phyloP scores from a whole-genome alignment of 1,284 basidiomycete genomes.

The Earliella scabrosa region DNA sequence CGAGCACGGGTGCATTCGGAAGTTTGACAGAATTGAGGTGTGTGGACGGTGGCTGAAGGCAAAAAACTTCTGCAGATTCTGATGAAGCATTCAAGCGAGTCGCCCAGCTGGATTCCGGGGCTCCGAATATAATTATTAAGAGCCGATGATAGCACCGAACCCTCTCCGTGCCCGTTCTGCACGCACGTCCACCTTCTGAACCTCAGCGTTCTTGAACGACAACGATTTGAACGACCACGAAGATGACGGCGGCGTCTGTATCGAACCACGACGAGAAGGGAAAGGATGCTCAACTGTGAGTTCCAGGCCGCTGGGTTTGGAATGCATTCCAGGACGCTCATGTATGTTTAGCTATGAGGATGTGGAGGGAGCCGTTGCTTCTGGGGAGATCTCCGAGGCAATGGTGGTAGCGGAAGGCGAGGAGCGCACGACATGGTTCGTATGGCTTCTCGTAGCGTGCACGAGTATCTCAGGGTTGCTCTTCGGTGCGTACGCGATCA shows the following conservation, averaged over 20 bases:
- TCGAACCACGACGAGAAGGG: conserved; percentile 12
- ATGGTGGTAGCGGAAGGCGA: conserved; percentile 71
- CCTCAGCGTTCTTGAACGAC: neutral
- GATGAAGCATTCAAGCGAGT: conserved; percentile 14
- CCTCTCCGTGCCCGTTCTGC: conserved; percentile 2
- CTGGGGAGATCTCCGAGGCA: conserved; percentile 63
- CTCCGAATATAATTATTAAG: neutral
- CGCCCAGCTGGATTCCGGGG: neutral
- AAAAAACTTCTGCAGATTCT: conserved; percentile 19
- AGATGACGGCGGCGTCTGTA: conserved; percentile 10
- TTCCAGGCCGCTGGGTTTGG: neutral
- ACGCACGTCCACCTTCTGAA: neutral
- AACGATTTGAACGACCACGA: neutral
- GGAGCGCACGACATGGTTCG: conserved; percentile 69
- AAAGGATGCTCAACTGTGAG: conserved; percentile 14
- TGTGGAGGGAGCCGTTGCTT: conserved; percentile 32
- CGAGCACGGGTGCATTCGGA: neutral
- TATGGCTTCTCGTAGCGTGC: conserved; percentile 70
- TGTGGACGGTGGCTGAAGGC: neutral
- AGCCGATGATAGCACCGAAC: conserved; percentile 2
- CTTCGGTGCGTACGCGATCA: conserved; percentile 57
- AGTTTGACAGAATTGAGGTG: neutral
- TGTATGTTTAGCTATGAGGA: conserved; percentile 27
- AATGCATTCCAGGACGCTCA: neutral
- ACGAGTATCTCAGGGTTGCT: conserved; percentile 77